phyloP scores from a whole-genome alignment of 164 flowering plant species.

The Akebia trifoliata region DNA sequence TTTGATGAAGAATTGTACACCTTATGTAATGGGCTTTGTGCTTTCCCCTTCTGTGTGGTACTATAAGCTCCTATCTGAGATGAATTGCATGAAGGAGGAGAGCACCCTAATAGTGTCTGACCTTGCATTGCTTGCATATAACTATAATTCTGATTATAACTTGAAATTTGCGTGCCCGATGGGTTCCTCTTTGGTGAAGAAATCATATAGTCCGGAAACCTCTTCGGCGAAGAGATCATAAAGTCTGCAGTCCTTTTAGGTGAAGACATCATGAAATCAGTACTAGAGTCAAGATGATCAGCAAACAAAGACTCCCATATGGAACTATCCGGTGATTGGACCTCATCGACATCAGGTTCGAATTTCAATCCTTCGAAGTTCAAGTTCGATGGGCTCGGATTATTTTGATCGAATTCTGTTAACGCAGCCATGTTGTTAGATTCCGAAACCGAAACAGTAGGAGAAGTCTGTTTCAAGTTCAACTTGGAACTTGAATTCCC shows the following conservation, averaged over 20 bases:
- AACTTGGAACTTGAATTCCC: constrained; percentile 27
- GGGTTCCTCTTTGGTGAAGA: constrained; percentile 24
- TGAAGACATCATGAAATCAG: constrained; percentile 61
- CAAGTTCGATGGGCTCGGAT: constrained; percentile 33
- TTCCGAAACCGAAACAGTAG: constrained; percentile 29
- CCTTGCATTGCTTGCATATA: constrained; percentile 30
- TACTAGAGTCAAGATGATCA: constrained; percentile 41
- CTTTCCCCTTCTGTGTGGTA: constrained; percentile 31
- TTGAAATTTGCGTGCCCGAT: background rate
- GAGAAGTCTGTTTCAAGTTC: constrained; percentile 28
- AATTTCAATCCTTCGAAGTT: constrained; percentile 36
- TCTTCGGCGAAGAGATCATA: constrained; percentile 19
- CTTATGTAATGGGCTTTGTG: constrained; percentile 49
- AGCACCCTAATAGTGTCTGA: constrained; percentile 30
- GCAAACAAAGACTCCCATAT: constrained; percentile 55
- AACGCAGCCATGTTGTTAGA: constrained; percentile 23
- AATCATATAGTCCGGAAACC: constrained; percentile 33
- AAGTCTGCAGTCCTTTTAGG: constrained; percentile 33
- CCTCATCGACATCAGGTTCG: constrained; percentile 40
- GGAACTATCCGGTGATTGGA: constrained; percentile 52
- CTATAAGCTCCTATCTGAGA: constrained; percentile 31
- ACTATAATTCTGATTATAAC: constrained; percentile 22
- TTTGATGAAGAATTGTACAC: constrained; percentile 37
- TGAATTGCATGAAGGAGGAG: constrained; percentile 22
- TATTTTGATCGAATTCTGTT: constrained; percentile 14